These are phyloP conservation scores for Silene latifolia DNA, from an alignment of 148 eudicot genomes.

Conservation along the genomic window DNA sequence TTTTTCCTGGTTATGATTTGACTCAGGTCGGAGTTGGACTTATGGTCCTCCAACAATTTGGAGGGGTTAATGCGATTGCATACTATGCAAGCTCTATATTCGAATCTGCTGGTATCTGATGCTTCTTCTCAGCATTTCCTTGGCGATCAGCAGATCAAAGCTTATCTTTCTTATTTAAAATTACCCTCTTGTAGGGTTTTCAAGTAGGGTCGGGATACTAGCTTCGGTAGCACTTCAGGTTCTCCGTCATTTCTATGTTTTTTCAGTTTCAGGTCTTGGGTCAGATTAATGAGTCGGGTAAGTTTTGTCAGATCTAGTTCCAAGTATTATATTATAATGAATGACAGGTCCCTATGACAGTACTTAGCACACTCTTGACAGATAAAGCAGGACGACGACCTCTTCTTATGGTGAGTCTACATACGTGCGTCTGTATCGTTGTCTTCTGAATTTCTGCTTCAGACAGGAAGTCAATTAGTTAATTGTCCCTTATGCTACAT, in stretches of 20 bases:
- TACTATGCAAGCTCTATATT: conserved; percentile 64
- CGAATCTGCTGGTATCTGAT: conserved; percentile 52
- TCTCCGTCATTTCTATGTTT: conserved; percentile 5
- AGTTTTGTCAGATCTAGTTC: no score
- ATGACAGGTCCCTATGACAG: conserved; percentile 53
- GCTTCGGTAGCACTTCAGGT: conserved; percentile 63
- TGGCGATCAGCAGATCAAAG: not conserved
- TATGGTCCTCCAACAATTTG: conserved; percentile 68
- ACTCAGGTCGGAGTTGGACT: conserved; percentile 70
- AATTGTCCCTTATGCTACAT: not conserved
- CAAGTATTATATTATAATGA: not conserved
- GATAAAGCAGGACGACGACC: conserved; percentile 62
- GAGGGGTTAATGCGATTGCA: conserved; percentile 61
- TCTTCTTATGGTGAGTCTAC: conserved; percentile 49
- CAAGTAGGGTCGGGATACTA: conserved; percentile 50
- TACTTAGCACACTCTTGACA: conserved; percentile 46
- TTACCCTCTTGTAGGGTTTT: conserved; percentile 42
- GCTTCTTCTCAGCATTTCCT: not conserved
- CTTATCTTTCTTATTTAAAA: not conserved
- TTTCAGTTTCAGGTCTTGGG: not conserved
- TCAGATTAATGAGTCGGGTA: no score
- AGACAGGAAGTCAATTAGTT: not conserved
- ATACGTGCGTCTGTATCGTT: no score
- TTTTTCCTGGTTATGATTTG: not conserved
- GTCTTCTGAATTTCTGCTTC: not conserved